Evolutionary conservation across 306 rosid genomes (phyloP).

Genomic region (Cajanus cajan): DNA sequence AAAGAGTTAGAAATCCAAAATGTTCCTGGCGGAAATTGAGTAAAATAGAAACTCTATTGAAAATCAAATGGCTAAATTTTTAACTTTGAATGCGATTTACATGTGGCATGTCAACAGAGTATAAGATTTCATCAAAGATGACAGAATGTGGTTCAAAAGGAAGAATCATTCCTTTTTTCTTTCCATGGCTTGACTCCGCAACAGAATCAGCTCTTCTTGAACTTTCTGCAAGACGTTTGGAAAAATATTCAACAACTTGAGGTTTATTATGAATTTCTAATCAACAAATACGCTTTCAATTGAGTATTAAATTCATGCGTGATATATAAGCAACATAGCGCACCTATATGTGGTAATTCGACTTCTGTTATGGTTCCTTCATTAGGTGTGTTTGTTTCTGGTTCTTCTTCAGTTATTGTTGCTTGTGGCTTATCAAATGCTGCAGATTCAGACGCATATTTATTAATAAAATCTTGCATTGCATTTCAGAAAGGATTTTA

Average conservation of each 20-base stretch:
- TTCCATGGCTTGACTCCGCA: slow-evolving; percentile 14
- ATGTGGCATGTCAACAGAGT: slow-evolving; percentile 81
- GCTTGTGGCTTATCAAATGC: slow-evolving; percentile 49
- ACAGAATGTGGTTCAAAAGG: slow-evolving; percentile 73
- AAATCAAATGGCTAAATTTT: background rate
- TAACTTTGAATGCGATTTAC: slow-evolving; percentile 13
- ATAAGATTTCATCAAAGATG: slow-evolving; percentile 56
- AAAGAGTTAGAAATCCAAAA: background rate
- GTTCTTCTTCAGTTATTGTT: slow-evolving; percentile 29
- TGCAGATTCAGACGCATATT: slow-evolving; percentile 29
- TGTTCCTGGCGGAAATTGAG: background rate
- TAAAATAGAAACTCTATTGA: background rate
- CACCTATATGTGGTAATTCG: background rate
- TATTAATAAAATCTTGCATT: background rate
- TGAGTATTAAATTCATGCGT: too few relatives aligned
- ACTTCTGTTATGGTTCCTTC: slow-evolving; percentile 14
- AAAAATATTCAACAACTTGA: background rate
- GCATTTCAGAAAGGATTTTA: background rate
- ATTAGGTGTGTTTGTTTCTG: background rate
- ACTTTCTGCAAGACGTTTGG: background rate
- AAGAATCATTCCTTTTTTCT: slow-evolving; percentile 72
- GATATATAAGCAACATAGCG: background rate
- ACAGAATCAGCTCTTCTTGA: slow-evolving; percentile 8
- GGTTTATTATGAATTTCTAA: background rate
- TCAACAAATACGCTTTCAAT: background rate